Evolutionary conservation across 768 basidiomycete genomes (phyloP).

Genomic region (Leccinellum albellum): DNA sequence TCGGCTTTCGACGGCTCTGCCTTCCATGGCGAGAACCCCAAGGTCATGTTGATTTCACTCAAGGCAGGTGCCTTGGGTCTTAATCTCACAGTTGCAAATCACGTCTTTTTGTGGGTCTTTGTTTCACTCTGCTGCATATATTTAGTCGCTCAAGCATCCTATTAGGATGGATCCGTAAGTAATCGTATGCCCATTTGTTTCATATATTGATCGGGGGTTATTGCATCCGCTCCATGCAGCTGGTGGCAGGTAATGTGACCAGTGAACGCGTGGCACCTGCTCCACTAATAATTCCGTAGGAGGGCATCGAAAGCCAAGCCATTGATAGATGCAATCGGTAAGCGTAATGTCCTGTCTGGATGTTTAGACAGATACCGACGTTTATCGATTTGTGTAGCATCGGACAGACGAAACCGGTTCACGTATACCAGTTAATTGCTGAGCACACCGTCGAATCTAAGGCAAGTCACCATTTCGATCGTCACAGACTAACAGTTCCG

Average conservation of each 20-base stretch:
- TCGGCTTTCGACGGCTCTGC: slow-evolving; percentile 17
- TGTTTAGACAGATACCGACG: slow-evolving; percentile 2
- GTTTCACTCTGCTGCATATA: not conserved
- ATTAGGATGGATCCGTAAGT: slow-evolving; percentile 80
- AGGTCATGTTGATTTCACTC: slow-evolving; percentile 82
- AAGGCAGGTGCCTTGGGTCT: slow-evolving; percentile 85
- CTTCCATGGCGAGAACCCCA: slow-evolving; percentile 49
- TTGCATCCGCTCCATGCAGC: slow-evolving; percentile 31
- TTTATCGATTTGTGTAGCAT: slow-evolving; percentile 39
- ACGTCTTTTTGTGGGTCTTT: slow-evolving; percentile 67
- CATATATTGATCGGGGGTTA: slow-evolving; percentile 12
- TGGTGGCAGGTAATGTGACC: slow-evolving; percentile 64
- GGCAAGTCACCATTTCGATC: slow-evolving; percentile 34
- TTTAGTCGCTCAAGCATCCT: slow-evolving; percentile 7
- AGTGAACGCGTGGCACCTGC: not conserved
- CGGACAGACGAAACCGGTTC: slow-evolving; percentile 78
- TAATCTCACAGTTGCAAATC: slow-evolving; percentile 86
- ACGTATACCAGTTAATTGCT: slow-evolving; percentile 87
- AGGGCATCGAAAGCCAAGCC: slow-evolving; percentile 82
- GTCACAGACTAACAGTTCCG: not conserved
- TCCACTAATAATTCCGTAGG: slow-evolving; percentile 35
- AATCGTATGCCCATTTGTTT: not conserved
- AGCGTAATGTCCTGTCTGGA: slow-evolving; percentile 4
- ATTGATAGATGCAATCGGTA: slow-evolving; percentile 76
- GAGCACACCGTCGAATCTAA: slow-evolving; percentile 88